Evolutionary conservation across 371 early-diverging fungal species (phyloP), one percentile per base, ranked within the genome.

Genomic region (Apophysomyces elegans): DNA sequence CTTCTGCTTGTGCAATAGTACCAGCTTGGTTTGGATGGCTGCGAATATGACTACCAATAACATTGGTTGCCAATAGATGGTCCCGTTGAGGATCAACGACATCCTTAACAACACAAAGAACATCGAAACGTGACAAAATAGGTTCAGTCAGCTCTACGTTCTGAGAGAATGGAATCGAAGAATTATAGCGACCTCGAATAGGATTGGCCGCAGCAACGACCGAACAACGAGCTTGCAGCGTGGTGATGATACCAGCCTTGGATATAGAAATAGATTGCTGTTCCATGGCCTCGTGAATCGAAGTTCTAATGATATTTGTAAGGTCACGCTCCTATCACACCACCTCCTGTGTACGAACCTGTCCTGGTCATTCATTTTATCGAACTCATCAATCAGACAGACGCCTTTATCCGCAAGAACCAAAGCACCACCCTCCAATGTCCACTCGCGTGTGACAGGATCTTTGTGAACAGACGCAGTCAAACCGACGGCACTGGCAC

Each of bases 261-360:
- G 97, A 95, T 43, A 99, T 94, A 50, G 97, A 96, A 66, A 99
- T 98, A 71, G 93, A 90, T 78, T 99, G 99, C 77, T 99, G 99
- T 81, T 99, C 99, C 99, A 99, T 99, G n/a, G 98, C 99, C 84
- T 99, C 99, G 88, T 99, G 99, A 73, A 99, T 99, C 59, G 92
- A 90, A 2, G 81, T 77, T 70, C 71, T 84, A 62, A 50, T 21
- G 9, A 21, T 8, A 50, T 5, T 4, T 1, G 6, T 32, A 56
- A 13, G 6, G 18, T 37, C 44, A 36, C 59, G 14, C 36, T 37
- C 14, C 41, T 38, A 37, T 32, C 37, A 73, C 9, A 11, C 12
- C 56, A 69, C 46, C 12, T 14, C 9, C 11, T 5, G 1, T n/a
- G 14, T 16, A 58, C 63, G 26, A 62, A 87, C 88, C 90, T 72